phyloP scores from a whole-genome alignment of 371 early-diverging fungal genomes.

The Mortierella sp. region DNA sequence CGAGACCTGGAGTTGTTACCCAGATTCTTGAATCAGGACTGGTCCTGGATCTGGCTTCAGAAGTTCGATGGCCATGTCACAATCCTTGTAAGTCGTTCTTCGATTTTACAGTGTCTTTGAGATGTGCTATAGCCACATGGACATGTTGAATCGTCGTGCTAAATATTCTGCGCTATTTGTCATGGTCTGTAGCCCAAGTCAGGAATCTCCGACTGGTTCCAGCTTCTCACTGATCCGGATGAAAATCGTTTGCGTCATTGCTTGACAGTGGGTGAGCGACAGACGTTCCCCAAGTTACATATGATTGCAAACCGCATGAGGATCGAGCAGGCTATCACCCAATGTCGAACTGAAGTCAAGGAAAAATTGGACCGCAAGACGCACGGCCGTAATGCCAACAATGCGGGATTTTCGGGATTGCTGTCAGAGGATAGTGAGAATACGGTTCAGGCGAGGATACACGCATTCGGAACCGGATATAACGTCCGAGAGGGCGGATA shows the following conservation, averaged over 20 bases:
- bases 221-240: conserved; percentile 80
- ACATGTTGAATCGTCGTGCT: not conserved
- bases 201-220: conserved; percentile 71
- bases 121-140: too few relatives aligned
- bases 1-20: conserved; percentile 86
- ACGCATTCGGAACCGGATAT: conserved; percentile 26
- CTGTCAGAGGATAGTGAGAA: conserved; percentile 53
- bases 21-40: conserved; percentile 78
- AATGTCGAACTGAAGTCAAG: conserved; percentile 55
- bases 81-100: conserved; percentile 68
- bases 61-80: conserved; percentile 91
- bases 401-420: conserved; percentile 5
- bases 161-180: not conserved
- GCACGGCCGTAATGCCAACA: conserved; percentile 9
- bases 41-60: conserved; percentile 88
- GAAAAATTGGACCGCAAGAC: conserved; percentile 31
- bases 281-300: conserved; percentile 85
- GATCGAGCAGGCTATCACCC: conserved; percentile 76
- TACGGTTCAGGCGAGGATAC: conserved; percentile 37
- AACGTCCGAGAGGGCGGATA: not conserved
- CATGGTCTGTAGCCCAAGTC: conserved; percentile 65
- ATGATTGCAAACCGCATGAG: conserved; percentile 84
- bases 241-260: conserved; percentile 65
- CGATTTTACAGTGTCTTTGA: not conserved
- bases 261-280: conserved; percentile 69